Percentiles rank a stretch among this genome's conserved stretches.
phyloP scores from a whole-genome alignment of 768 basidiomycete species.

The Lentinula boryana region DNA sequence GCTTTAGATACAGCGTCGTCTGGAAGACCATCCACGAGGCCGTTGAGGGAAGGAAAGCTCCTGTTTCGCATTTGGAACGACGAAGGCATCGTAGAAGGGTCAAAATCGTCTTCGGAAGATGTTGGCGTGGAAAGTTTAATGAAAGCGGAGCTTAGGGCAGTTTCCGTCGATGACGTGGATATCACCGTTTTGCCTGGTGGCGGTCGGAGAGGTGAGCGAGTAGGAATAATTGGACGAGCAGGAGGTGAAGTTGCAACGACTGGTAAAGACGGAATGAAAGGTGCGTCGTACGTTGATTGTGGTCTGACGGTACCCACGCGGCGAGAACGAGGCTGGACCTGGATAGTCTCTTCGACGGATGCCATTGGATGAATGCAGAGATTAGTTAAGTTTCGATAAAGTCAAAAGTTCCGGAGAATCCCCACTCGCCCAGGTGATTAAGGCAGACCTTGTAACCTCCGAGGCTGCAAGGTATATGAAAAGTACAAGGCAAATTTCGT shows the following conservation, averaged over 20 bases:
- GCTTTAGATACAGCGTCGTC: slow-evolving; percentile 8
- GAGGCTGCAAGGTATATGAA: not conserved
- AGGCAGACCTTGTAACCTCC: not conserved
- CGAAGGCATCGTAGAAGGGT: slow-evolving; percentile 5
- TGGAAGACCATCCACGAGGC: slow-evolving; percentile 5
- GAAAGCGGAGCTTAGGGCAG: slow-evolving; percentile 6
- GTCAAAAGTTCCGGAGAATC: not conserved
- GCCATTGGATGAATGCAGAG: slow-evolving; percentile 4
- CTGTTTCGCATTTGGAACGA: slow-evolving; percentile 19
- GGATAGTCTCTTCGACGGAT: not conserved
- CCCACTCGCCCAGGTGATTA: not conserved
- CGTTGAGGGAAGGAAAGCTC: slow-evolving; percentile 19
- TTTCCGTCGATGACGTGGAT: not conserved
- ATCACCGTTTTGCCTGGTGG: slow-evolving; percentile 11
- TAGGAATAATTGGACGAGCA: slow-evolving; percentile 18
- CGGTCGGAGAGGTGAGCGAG: slow-evolving; percentile 20
- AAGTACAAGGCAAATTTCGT: not conserved
- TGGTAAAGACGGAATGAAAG: slow-evolving; percentile 24
- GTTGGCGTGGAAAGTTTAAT: slow-evolving; percentile 8
- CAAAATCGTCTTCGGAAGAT: slow-evolving; percentile 4
- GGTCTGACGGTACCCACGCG: slow-evolving; percentile 37
- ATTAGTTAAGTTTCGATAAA: not conserved
- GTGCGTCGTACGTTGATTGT: slow-evolving; percentile 25
- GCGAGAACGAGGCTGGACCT: slow-evolving; percentile 31
- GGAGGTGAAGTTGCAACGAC: slow-evolving; percentile 24